Evolutionary conservation across 2,329 filamentous ascomycete species (phyloP), one percentile per base, ranked within the genome.

Genomic region (Penicillium griseofulvum): DNA sequence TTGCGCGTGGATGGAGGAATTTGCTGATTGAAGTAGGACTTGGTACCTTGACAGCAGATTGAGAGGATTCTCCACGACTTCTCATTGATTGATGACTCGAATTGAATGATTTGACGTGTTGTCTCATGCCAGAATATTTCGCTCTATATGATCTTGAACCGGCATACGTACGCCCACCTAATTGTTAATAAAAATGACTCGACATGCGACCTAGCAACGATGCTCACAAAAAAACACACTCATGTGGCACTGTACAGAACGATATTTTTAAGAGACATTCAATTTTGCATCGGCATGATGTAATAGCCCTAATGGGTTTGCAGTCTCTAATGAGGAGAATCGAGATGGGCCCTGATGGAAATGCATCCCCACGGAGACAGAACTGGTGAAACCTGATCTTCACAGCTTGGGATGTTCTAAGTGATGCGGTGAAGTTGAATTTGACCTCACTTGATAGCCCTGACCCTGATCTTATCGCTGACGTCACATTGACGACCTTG

Each of bases 401-500:
- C 29, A 10, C 10, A 33, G 26, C 19, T 38, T 24, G 39, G 5
- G 12, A 10, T 19, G 22, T 9, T 29, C n/a, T n/a, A n/a, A n/a
- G 16, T 39, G 48, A 44, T 45, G 49, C n/a, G 19, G 41, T 34
- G 44, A 41, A 49, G 22, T 28, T 39, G 24, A 36, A 38, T 22
- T 17, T 41, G 47, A 33, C 37, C 37, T 31, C 46, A 38, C 9
- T n/a, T 6, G 19, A 26, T 22, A 28, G 38, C 48, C 37, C 46
- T 52, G 49, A 60, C 59, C 61, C 52, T 33, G 62, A 52, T 61
- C 57, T 57, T 48, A 52, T 62, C 56, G 26, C 53, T 65, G 63
- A 65, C 63, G 63, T 65, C 62, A 65, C 53, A 63, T 58, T 63
- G 60, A 65, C 63, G 62, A 62, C 11, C 29, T 11, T 31, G 29